Evolutionary conservation across 371 early-diverging fungal genomes (phyloP).

Genomic region (Mortierella sp.): DNA sequence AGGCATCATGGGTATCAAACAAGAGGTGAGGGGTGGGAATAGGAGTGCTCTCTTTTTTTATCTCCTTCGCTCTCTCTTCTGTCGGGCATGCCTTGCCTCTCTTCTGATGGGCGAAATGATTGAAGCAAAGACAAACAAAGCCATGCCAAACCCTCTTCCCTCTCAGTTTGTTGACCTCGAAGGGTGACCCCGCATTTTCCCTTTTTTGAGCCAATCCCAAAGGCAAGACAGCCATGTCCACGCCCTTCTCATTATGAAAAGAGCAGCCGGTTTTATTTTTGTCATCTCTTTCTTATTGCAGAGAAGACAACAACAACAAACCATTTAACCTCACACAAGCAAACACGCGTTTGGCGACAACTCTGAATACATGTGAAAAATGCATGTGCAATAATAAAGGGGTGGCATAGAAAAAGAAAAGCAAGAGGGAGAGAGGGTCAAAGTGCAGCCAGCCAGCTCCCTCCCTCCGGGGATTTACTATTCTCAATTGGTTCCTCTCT

Average conservation of each 20-base stretch:
- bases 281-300: background rate
- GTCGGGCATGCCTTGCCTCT: background rate
- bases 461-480: background rate
- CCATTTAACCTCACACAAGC: background rate
- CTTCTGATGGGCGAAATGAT: background rate
- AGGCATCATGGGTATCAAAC: background rate
- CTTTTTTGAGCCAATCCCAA: conserved; percentile 5
- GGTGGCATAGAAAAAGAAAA: background rate
- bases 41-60: background rate
- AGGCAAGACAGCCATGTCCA: background rate
- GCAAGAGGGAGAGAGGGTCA: background rate
- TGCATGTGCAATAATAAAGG: conserved; percentile 12
- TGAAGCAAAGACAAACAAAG: background rate
- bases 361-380: conserved; percentile 9
- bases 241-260: background rate
- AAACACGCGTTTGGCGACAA: conserved; percentile 1
- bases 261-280: no score
- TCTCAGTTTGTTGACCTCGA: background rate
- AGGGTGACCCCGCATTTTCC: conserved; percentile 10
- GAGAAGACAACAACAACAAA: conserved; percentile 2
- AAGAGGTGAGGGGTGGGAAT: background rate
- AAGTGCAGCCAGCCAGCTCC: background rate
- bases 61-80: background rate
- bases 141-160: no score
- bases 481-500: background rate